A percentile compares a stretch with the other conserved stretches of the same genome.
phyloP scores from a whole-genome alignment of 768 basidiomycete genomes.

The Russula brevipes region DNA sequence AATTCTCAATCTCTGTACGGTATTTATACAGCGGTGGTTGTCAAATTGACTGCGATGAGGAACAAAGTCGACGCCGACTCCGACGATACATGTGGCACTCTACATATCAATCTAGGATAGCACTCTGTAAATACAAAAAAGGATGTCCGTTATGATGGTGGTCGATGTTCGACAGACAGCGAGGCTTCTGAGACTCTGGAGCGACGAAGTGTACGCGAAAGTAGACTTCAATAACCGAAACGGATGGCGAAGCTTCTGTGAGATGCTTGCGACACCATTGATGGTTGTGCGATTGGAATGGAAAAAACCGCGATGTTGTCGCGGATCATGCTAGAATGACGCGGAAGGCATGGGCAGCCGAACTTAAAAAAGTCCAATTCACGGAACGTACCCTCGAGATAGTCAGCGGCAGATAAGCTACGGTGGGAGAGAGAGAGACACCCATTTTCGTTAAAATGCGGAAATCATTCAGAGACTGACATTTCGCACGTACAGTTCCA shows the following conservation, averaged over 20 bases:
- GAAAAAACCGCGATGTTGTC: background rate
- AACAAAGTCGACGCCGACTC: background rate
- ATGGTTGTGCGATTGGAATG: background rate
- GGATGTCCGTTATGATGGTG: background rate
- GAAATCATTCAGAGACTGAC: background rate
- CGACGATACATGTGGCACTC: background rate
- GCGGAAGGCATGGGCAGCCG: background rate
- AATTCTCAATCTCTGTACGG: no score
- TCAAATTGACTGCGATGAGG: background rate
- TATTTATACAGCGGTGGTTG: background rate
- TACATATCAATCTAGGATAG: background rate
- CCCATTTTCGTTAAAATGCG: constrained; percentile 3
- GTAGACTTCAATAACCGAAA: background rate
- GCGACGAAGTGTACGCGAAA: background rate
- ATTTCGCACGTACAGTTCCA: constrained; percentile 69
- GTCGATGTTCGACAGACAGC: background rate
- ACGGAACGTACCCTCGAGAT: constrained; percentile 50
- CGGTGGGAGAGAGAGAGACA: background rate
- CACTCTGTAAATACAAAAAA: background rate
- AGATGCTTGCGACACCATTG: background rate
- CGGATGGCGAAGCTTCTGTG: background rate
- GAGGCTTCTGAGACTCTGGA: background rate
- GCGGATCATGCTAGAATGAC: constrained; percentile 11
- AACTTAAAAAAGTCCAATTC: background rate
- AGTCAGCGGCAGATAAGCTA: constrained; percentile 60